Percentiles rank a stretch among this genome's conserved stretches.
phyloP scores from a whole-genome alignment of 176 grass and related monocot species.

The Juncus effusus region DNA sequence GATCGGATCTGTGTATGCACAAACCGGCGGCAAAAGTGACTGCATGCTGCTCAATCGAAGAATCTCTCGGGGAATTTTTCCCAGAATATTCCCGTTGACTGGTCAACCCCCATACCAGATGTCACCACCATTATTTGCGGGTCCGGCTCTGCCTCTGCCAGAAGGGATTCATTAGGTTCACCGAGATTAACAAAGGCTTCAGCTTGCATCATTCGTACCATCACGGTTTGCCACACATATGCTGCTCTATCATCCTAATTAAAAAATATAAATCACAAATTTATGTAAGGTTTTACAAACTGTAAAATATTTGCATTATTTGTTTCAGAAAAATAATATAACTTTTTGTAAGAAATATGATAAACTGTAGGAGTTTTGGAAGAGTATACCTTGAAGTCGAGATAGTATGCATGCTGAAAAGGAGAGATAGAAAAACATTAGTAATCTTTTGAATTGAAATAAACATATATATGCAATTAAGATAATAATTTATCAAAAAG shows the following conservation, averaged over 20 bases:
- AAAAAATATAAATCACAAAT: conserved; percentile 19
- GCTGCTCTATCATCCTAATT: conserved; percentile 60
- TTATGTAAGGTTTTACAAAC: no score
- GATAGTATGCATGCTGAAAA: conserved; percentile 88
- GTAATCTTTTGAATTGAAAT: conserved; percentile 4
- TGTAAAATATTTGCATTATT: background rate
- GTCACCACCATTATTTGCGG: conserved; percentile 56
- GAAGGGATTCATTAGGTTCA: conserved; percentile 45
- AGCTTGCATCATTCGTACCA: conserved; percentile 66
- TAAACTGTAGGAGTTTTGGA: background rate
- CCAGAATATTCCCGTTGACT: conserved; percentile 51
- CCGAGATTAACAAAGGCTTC: conserved; percentile 89
- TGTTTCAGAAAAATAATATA: background rate
- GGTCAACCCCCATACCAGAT: conserved; percentile 62
- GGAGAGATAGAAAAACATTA: conserved; percentile 35
- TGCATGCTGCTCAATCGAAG: conserved; percentile 73
- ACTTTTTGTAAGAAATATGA: background rate
- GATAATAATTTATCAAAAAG: conserved; percentile 4
- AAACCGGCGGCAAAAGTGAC: conserved; percentile 73
- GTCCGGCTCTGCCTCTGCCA: conserved; percentile 67
- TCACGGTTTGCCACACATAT: conserved; percentile 80
- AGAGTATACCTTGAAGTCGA: conserved; percentile 85
- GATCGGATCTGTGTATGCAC: no score
- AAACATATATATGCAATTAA: conserved; percentile 3
- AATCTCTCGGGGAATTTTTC: conserved; percentile 68